These are phyloP conservation scores for Isatis lusitanica DNA, from an alignment of 441 rosid genomes.

Conservation along the genomic window DNA sequence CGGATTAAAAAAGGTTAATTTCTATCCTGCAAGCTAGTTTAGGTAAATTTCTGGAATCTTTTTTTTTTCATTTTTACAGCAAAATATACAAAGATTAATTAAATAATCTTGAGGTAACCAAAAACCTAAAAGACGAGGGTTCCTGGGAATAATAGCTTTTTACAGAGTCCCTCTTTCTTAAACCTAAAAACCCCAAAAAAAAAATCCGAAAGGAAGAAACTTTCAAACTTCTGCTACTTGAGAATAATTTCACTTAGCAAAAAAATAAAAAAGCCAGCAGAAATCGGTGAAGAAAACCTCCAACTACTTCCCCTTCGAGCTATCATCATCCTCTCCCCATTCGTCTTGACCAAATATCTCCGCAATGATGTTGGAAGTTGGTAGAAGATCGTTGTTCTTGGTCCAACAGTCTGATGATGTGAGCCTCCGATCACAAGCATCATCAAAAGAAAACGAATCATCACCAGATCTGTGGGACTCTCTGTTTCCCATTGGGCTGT, in stretches of 20 bases:
- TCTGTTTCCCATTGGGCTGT: conserved; percentile 35
- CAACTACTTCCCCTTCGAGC: conserved; percentile 25
- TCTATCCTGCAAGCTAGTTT: neutral
- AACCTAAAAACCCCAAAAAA: conserved; percentile 13
- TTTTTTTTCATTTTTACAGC: neutral
- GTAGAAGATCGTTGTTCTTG: conserved; percentile 52
- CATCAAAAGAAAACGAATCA: conserved; percentile 46
- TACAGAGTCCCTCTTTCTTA: conserved; percentile 18
- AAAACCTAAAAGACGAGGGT: neutral
- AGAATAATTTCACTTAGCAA: neutral
- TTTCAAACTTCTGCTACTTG: conserved; percentile 16
- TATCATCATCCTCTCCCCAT: conserved; percentile 19
- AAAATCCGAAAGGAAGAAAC: neutral
- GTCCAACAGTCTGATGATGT: conserved; percentile 48
- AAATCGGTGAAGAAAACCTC: neutral
- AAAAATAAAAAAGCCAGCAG: neutral
- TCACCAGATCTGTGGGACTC: conserved; percentile 31
- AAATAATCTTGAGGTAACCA: neutral
- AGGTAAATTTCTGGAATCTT: neutral
- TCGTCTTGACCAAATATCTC: conserved; percentile 54
- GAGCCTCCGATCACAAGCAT: conserved; percentile 27
- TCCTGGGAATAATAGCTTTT: conserved; percentile 25
- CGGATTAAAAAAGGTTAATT: neutral
- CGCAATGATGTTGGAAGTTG: conserved; percentile 54
- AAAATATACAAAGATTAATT: conserved; percentile 25